Base-by-base conservation (phyloP, 805 yeast species). In the Candida boleticola region DNA sequence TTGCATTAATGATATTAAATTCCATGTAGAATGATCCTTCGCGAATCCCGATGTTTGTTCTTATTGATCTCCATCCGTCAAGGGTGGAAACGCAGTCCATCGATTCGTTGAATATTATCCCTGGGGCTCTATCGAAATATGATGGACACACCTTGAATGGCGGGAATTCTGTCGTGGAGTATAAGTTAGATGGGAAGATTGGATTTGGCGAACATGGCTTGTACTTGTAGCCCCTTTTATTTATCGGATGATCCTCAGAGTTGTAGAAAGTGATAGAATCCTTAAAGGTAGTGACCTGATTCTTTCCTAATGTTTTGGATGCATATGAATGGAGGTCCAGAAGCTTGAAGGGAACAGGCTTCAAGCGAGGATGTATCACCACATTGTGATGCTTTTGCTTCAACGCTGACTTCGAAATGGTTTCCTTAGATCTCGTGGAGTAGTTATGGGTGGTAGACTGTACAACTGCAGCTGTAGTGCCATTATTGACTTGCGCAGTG, bases 11-110 rank as follows among this genome's bases (percentile, higher is more conserved):
- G 1, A 92, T 76, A 41, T 78, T 74, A 47, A 81, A 83, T 60
- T 92, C 98, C 63, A 87, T 80, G 60, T 83, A 92, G 71, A 85
- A 84, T 14, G 60, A 63, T 0, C 98, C 99, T 49, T 86, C 90
- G 21, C 85, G 69, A 9, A 92, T 71, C 1, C 87, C 82, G 1
- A 84, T 79, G 59, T 85, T 89, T 4, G 89, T 73, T 36, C 97
- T 64, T 0, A 80, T 79, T 26, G 87, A 80, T 47, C 93, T 70
- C 89, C 95, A 93, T 0, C 97, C 97, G 39, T 70, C 73, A 3
- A 64, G 63, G 1, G 88, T 77, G 0, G 86, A 75, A 0, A 83
- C 82, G 3, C 69, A 56, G 3, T 48, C 39, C 49, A 60, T 48
- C 19, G 58, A 57, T 14, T 60, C 57, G 40, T 55, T 54, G 39